phyloP scores from a whole-genome alignment of 306 rosid genomes.

The Styphnolobium japonicum region DNA sequence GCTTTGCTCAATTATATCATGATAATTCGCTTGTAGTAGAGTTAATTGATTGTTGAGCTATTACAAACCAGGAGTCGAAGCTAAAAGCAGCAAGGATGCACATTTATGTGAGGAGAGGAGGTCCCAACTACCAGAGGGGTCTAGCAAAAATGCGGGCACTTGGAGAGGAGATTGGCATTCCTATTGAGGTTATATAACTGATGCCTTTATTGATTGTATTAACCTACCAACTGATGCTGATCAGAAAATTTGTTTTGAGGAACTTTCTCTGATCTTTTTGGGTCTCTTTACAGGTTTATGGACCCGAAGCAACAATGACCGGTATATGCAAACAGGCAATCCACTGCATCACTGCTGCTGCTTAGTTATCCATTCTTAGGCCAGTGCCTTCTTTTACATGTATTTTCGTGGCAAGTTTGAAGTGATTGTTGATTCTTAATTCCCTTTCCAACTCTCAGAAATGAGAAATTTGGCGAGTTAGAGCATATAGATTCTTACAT shows the following conservation, averaged over 20 bases:
- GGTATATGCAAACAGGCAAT: constrained; percentile 98
- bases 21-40: background rate
- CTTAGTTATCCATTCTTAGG: constrained; percentile 33
- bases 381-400: background rate
- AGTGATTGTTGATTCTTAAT: constrained; percentile 27
- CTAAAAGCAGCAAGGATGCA: constrained; percentile 83
- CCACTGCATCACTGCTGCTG: constrained; percentile 82
- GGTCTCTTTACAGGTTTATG: constrained; percentile 69
- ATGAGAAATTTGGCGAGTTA: constrained; percentile 13
- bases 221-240: background rate
- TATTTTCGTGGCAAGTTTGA: constrained; percentile 20
- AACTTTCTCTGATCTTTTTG: constrained; percentile 7
- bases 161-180: constrained; percentile 89
- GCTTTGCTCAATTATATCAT: background rate
- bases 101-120: constrained; percentile 96
- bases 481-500: constrained; percentile 15
- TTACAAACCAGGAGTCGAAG: constrained; percentile 70
- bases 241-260: background rate
- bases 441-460: constrained; percentile 13
- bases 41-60: constrained; percentile 20
- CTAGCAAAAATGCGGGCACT: constrained; percentile 89
- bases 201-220: background rate
- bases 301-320: constrained; percentile 98
- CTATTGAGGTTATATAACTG: constrained; percentile 72
- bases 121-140: constrained; percentile 95